Evolutionary conservation across 2,329 filamentous ascomycete species (phyloP), one percentile per base, ranked within the genome.

Genomic region (Rhinocladiella mackenziei): DNA sequence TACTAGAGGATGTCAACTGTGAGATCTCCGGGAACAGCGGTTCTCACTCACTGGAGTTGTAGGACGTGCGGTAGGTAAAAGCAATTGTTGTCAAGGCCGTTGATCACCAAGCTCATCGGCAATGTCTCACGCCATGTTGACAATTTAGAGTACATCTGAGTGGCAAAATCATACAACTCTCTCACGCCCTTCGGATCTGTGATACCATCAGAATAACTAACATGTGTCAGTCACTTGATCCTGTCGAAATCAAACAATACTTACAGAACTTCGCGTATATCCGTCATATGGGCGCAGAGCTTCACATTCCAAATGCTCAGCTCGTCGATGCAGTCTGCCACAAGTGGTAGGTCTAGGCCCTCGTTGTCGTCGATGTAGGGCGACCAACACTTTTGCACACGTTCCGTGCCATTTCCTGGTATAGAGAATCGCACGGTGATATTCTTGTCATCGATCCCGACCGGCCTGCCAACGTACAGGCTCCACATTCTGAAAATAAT

Each of bases 381-480:
- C 1, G 26, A 31, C 47, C 47, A 50, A 23, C 36, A 50, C 29
- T 39, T 50, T 22, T 26, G 33, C 10, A 17, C 30, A 10, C 25
- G 28, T 25, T 6, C 14, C 11, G 33, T 15, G 8, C 25, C 25
- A 11, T 11, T 14, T 13, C 43, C 37, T 10, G 13, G 36, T 29
- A 28, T 14, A 11, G 26, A 43, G 34, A 34, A 48, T 23, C 23
- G 41, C 20, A 55, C 46, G 6, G 47, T 48, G 18, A 55, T 54
- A 31, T 55, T 37, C n/a, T 47, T 48, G 25, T 54, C 43, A 18
- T 55, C 53, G n/a, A 55, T 32, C 2, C 43, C 51, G 17, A 53
- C 53, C 1, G 53, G 53, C n/a, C 53, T 47, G 5, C 53, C 53
- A 8, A 54, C 48, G 28, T 55, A 55, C 11, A 54, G 42, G 31